phyloP scores from a whole-genome alignment of 208 protist species.

The Strigomonas culicis region DNA sequence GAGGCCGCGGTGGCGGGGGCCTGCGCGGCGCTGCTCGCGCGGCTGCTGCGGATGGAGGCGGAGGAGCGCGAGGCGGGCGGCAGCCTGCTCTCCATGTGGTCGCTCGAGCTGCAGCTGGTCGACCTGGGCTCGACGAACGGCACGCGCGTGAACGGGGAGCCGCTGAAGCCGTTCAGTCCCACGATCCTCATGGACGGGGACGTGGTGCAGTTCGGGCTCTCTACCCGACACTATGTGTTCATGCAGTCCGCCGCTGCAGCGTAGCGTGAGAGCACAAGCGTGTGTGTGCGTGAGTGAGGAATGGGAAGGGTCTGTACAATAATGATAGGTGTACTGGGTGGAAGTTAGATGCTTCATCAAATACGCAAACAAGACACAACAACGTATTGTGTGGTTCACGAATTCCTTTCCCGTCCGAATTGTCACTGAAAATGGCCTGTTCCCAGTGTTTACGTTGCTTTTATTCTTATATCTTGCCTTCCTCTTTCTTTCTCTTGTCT shows the following conservation, averaged over 20 bases:
- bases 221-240: constrained; percentile 69
- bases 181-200: constrained; percentile 59
- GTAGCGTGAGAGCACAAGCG: not conserved
- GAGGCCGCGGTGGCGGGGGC: not conserved
- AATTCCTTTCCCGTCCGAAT: not conserved
- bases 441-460: not conserved
- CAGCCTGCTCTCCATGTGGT: constrained; percentile 34
- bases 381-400: not conserved
- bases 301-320: no score
- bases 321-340: no score
- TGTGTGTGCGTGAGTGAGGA: not conserved
- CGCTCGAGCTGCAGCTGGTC: constrained; percentile 58
- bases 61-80: constrained; percentile 29
- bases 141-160: constrained; percentile 56
- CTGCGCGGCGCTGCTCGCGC: constrained; percentile 22
- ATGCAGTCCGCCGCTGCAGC: constrained; percentile 11
- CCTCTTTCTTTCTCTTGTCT: constrained; percentile 4
- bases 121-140: constrained; percentile 79
- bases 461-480: not conserved
- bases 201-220: constrained; percentile 67
- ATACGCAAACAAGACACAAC: no score
- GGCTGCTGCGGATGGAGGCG: constrained; percentile 22
- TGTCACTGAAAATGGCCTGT: no score
- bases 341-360: no score
- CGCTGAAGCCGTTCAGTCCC: constrained; percentile 26